Evolutionary conservation across 441 rosid species (phyloP).

Genomic region (Pelargonium myrrhifolium): DNA sequence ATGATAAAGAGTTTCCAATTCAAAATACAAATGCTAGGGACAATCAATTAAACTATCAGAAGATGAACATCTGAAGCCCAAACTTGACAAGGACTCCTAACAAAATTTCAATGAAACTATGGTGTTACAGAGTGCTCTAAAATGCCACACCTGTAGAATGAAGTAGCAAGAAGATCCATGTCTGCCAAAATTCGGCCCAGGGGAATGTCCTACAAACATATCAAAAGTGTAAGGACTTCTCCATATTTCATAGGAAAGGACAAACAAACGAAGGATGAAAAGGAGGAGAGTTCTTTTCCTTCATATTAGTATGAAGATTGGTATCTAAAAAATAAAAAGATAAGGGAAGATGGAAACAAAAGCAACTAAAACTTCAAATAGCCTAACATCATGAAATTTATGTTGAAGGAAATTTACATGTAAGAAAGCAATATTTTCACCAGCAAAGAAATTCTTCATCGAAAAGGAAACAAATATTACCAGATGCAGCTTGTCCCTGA

Average conservation of each 20-base stretch:
- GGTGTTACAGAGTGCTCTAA: slow-evolving; percentile 5
- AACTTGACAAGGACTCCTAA: slow-evolving; percentile 1
- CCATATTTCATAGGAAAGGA: background rate
- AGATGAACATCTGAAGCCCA: background rate
- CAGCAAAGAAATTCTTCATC: slow-evolving; percentile 6
- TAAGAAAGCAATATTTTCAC: background rate
- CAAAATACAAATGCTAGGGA: background rate
- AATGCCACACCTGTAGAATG: slow-evolving; percentile 44
- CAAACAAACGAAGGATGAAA: background rate
- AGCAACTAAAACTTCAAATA: background rate
- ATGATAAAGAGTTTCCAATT: background rate
- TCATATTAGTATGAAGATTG: background rate
- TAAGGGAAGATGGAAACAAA: background rate
- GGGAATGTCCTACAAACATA: slow-evolving; percentile 22
- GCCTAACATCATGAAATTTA: background rate
- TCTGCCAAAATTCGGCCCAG: slow-evolving; percentile 26
- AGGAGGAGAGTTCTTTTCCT: background rate
- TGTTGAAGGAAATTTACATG: too few species aligned
- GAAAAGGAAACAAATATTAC: slow-evolving; percentile 22
- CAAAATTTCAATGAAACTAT: background rate
- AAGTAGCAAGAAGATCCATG: slow-evolving; percentile 39
- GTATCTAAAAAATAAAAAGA: background rate
- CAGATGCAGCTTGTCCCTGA: slow-evolving; percentile 20
- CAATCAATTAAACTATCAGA: background rate
- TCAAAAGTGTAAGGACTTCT: slow-evolving; percentile 3